Conservation (phyloP, 345 rosid genomes). For the Diplotaxis tenuifolia region DNA sequence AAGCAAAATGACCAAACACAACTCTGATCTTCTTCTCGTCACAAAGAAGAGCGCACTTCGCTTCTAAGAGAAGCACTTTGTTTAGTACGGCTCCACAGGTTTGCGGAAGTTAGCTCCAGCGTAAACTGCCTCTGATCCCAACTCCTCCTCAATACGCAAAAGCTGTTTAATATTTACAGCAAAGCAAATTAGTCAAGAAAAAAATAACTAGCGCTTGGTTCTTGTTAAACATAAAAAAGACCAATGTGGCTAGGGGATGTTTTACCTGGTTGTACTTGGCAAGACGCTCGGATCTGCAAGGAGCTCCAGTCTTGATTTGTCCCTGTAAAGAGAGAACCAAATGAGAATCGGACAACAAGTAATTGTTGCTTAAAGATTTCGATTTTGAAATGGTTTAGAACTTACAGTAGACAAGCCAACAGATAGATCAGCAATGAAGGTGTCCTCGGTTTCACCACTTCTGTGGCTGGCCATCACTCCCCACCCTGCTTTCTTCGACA, state of each 20-base stretch:
- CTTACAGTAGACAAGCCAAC: constrained; percentile 93
- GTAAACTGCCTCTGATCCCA: constrained; percentile 75
- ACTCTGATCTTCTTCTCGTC: constrained; percentile 13
- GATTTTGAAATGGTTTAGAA: not conserved
- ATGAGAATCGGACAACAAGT: not conserved
- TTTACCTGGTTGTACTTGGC: constrained; percentile 92
- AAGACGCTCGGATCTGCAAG: constrained; percentile 97
- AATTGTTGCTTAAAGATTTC: not conserved
- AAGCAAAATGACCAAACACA: constrained; percentile 19
- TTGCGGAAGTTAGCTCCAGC: constrained; percentile 84
- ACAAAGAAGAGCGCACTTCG: constrained; percentile 2
- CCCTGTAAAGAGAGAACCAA: constrained; percentile 50
- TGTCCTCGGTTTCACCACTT: constrained; percentile 98
- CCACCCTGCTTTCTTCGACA: constrained; percentile 98
- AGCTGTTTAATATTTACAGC: constrained; percentile 42
- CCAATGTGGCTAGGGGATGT: not conserved
- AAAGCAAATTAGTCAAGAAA: not conserved
- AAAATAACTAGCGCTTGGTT: not conserved
- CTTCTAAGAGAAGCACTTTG: not conserved
- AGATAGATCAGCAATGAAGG: constrained; percentile 95
- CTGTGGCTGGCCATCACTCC: constrained; percentile 99
- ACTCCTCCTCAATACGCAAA: constrained; percentile 92
- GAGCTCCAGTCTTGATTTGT: constrained; percentile 97
- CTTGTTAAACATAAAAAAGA: not conserved
- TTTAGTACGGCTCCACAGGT: constrained; percentile 87